These are phyloP conservation scores for Vicia faba DNA, from an alignment of 306 rosid species.

Conservation along the genomic window DNA sequence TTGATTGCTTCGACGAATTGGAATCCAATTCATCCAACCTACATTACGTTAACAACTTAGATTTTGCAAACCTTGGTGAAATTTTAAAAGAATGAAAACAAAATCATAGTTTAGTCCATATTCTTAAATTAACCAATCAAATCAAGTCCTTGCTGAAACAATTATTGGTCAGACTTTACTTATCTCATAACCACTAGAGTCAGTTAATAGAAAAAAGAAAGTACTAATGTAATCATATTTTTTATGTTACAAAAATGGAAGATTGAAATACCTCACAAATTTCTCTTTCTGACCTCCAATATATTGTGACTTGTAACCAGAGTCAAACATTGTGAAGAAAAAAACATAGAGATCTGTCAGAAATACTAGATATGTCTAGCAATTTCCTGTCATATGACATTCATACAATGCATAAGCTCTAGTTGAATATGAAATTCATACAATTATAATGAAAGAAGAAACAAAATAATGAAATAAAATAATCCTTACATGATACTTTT, in stretches of 20 bases:
- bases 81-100: conserved; percentile 1
- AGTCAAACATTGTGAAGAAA: conserved; percentile 50
- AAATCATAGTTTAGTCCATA: background rate
- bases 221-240: background rate
- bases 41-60: conserved; percentile 33
- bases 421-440: background rate
- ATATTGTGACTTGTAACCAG: conserved; percentile 52
- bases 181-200: background rate
- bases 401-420: conserved; percentile 26
- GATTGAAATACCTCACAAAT: conserved; percentile 54
- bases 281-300: conserved; percentile 55
- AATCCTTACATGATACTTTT: conserved; percentile 2
- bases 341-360: conserved; percentile 30
- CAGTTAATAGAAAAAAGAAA: background rate
- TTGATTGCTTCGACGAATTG: conserved; percentile 40
- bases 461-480: background rate
- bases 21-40: conserved; percentile 79
- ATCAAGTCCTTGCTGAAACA: background rate
- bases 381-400: conserved; percentile 34
- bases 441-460: background rate
- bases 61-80: background rate
- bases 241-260: background rate
- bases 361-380: conserved; percentile 29
- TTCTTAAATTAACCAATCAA: background rate
- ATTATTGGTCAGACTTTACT: background rate